Evolutionary conservation across 352 stramenopile species (phyloP), one percentile per base, ranked within the genome.

Genomic region (Phytopythium oedochilum): DNA sequence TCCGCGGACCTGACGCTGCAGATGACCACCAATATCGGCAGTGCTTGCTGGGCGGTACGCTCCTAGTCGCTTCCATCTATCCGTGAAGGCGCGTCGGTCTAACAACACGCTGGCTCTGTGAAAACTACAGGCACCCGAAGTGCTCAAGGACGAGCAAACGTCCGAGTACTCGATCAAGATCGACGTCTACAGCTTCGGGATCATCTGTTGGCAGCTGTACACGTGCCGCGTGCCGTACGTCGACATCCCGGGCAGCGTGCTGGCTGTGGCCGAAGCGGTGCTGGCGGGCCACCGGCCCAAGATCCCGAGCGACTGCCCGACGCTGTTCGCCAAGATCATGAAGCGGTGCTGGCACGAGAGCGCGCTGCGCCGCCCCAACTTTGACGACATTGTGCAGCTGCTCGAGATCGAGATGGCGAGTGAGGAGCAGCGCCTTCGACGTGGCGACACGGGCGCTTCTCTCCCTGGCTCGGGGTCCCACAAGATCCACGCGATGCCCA

Each of bases 21-120:
- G 62, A 89, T 92, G 79, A 92, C 82, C 32, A 90, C 82, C 5
- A 87, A 88, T 47, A 88, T 92, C 51, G 82, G 82, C 34, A 92
- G 77, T 29, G 82, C 81, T 9, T 92, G 82, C 49, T 92, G 82
- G 82, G 82, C 82, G 61, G 70, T 78, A 63, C 18, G 68, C 36
- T 14, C 23, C 42, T 7, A 3, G 32, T 11, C 7, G 12, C 25
- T 20, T 34, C 25, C n/a, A 4, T 34, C 28, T 1, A 23, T 2
- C 23, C 25, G 6, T 23, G 22, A 35, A 9, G 9, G 17, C 25
- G 15, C 25, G 5, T 28, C 25, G 20, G 28, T 32, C 22, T 7
- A 18, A 14, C 23, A 3, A 11, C 11, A 15, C 5, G 4, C 7
- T 48, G 14, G 22, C 25, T n/a, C n/a, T n/a, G n/a, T n/a, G 15